These are phyloP conservation scores for Clausena lansium DNA, from an alignment of 345 rosid species.

Conservation along the genomic window DNA sequence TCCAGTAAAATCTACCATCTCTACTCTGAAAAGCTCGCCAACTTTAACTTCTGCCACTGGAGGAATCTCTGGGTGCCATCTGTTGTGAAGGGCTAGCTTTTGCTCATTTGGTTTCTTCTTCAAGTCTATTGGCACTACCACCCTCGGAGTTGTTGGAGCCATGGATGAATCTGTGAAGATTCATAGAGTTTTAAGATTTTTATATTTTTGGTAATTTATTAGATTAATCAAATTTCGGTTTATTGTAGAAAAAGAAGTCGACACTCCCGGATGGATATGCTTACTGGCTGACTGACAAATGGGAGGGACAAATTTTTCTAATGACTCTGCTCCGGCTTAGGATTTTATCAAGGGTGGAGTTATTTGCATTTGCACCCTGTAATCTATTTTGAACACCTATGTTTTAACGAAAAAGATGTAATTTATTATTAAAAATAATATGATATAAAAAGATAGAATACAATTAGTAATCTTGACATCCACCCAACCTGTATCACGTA, in stretches of 20 bases:
- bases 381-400: too few species aligned
- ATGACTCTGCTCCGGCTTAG: neutral
- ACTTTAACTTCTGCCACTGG: conserved; percentile 42
- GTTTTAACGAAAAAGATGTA: too few species aligned
- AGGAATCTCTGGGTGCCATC: conserved; percentile 78
- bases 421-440: too few species aligned
- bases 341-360: neutral
- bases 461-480: too few species aligned
- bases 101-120: conserved; percentile 61
- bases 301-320: conserved; percentile 10
- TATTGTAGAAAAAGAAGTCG: neutral
- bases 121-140: conserved; percentile 52
- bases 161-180: conserved; percentile 15
- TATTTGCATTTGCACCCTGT: neutral
- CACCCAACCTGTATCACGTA: too few species aligned
- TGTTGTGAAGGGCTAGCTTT: conserved; percentile 58
- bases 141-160: conserved; percentile 34
- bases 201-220: neutral
- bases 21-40: conserved; percentile 59
- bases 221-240: conserved; percentile 1
- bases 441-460: too few species aligned
- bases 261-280: neutral
- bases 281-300: conserved; percentile 18
- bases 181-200: neutral
- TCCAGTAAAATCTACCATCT: conserved; percentile 72